These are phyloP conservation scores for Limonium bicolor DNA, from an alignment of 148 eudicot genomes.

Conservation along the genomic window DNA sequence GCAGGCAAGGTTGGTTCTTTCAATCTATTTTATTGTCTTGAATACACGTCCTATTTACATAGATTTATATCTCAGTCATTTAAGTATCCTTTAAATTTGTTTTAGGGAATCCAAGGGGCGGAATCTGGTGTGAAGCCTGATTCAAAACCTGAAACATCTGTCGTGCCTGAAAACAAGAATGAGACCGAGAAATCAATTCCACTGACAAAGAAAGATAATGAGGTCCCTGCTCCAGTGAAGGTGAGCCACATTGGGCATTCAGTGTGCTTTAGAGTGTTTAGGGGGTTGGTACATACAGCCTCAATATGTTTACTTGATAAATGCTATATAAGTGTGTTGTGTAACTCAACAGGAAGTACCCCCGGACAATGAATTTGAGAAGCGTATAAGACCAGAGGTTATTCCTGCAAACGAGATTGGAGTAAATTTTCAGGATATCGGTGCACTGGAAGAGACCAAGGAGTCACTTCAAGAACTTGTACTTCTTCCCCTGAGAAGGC, in stretches of 20 bases:
- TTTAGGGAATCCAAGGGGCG: slow-evolving; percentile 21
- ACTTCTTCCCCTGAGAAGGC: slow-evolving; percentile 83
- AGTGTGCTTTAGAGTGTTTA: background rate
- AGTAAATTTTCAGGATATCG: slow-evolving; percentile 72
- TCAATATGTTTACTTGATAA: too few relatives aligned
- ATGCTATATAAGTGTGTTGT: slow-evolving; percentile 2
- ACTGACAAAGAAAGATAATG: slow-evolving; percentile 43
- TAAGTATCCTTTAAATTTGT: slow-evolving; percentile 3
- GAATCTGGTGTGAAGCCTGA: slow-evolving; percentile 36
- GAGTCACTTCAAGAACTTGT: slow-evolving; percentile 87
- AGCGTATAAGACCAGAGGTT: slow-evolving; percentile 87
- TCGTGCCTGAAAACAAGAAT: slow-evolving; percentile 27
- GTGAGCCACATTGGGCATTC: slow-evolving; percentile 1
- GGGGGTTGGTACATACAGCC: background rate
- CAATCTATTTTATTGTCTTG: background rate
- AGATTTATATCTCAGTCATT: background rate
- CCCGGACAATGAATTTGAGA: slow-evolving; percentile 90
- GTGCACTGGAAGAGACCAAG: slow-evolving; percentile 68
- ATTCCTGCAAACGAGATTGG: slow-evolving; percentile 76
- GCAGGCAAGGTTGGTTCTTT: slow-evolving; percentile 44
- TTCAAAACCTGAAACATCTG: slow-evolving; percentile 29
- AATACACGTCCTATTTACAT: background rate
- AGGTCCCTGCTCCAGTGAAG: slow-evolving; percentile 35
- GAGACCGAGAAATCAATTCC: slow-evolving; percentile 43
- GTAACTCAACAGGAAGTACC: slow-evolving; percentile 42